Evolutionary conservation across 1,139 yeast genomes (phyloP), one percentile per base, ranked within the genome.

Genomic region (Kodamaea ohmeri): DNA sequence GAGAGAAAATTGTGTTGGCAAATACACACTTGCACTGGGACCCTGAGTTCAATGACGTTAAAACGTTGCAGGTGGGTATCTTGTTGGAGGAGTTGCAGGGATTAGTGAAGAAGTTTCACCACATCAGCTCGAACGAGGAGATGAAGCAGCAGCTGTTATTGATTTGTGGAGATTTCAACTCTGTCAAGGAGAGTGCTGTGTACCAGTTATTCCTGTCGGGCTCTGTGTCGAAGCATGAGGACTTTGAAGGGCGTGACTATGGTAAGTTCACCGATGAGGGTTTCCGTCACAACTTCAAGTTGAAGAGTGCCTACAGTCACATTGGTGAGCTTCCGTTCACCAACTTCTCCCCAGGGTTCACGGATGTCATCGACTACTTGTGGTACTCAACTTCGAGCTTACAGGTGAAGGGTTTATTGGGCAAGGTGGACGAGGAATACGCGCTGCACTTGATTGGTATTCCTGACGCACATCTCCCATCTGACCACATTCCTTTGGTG

Each of bases 11-110:
- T 36, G 72, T 87, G 48, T 72, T 88, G 32, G 89, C 85, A 3
- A 92, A 90, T 53, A 90, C 98, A 0, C 99, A 94, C 71, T 78
- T 92, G 60, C 97, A 90, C 61, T 94, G 98, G 97, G 97, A 92
- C 65, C 98, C 98, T 7, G 89, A 88, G 35, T 87, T 81, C 58
- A 87, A 88, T 58, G 99, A 94, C 65, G 99, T 94, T 43, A 94
- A 94, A 63, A 79, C 97, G 6, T 83, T 94, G 63, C 98, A 94
- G 68, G 92, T 87, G 39, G 97, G 96, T 34, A 83, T 92, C 34
- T 68, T 94, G 47, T 67, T 94, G 56, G 97, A 92, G 56, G 96
- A 92, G 61, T 65, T 92, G 53, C 94, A 88, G 56, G 65, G 65
- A 2, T 61, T 83, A 31, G 63, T 78, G 37, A 76, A 76, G 54